Conservation (phyloP, 2,329 filamentous ascomycete genomes). For the Amesomyces nigricolor region DNA sequence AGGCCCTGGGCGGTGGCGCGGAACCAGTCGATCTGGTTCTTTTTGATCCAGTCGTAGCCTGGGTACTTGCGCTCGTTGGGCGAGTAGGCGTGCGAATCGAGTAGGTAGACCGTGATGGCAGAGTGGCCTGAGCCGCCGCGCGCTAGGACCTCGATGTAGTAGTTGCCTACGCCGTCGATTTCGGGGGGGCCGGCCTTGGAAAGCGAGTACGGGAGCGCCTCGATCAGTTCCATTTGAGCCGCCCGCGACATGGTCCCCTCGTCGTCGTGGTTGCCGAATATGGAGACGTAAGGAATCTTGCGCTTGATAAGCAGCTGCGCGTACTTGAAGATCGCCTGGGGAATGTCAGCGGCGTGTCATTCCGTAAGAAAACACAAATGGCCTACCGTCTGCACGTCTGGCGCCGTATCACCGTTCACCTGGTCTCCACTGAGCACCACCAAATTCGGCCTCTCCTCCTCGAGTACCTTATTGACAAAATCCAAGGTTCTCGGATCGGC, state of each 20-base stretch:
- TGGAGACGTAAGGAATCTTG: conserved; percentile 83
- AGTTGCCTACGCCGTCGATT: conserved; percentile 90
- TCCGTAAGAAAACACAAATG: not conserved
- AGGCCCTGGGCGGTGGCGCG: conserved; percentile 66
- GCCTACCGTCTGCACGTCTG: conserved; percentile 74
- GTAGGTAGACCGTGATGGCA: conserved; percentile 86
- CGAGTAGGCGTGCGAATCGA: conserved; percentile 89
- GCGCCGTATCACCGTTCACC: conserved; percentile 87
- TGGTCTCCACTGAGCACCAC: conserved; percentile 91
- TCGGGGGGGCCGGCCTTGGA: conserved; percentile 76
- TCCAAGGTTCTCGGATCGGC: conserved; percentile 88
- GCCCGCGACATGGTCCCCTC: conserved; percentile 74
- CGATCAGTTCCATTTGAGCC: conserved; percentile 78
- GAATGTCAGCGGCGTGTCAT: conserved; percentile 19
- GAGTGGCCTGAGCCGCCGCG: conserved; percentile 76
- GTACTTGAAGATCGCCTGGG: conserved; percentile 84
- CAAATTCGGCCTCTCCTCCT: conserved; percentile 89
- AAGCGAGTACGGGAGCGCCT: conserved; percentile 82
- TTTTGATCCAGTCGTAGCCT: conserved; percentile 98
- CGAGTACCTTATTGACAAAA: conserved; percentile 75
- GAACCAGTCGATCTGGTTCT: conserved; percentile 93
- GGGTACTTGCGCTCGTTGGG: conserved; percentile 80
- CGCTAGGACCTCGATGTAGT: conserved; percentile 83
- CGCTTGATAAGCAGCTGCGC: conserved; percentile 76
- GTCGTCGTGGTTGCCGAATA: conserved; percentile 97